Percentiles rank a stretch among this genome's conserved stretches.
These are phyloP conservation scores for Saccharomyces hybrid DNA, from an alignment of 1,139 yeast species.

Conservation along the genomic window DNA sequence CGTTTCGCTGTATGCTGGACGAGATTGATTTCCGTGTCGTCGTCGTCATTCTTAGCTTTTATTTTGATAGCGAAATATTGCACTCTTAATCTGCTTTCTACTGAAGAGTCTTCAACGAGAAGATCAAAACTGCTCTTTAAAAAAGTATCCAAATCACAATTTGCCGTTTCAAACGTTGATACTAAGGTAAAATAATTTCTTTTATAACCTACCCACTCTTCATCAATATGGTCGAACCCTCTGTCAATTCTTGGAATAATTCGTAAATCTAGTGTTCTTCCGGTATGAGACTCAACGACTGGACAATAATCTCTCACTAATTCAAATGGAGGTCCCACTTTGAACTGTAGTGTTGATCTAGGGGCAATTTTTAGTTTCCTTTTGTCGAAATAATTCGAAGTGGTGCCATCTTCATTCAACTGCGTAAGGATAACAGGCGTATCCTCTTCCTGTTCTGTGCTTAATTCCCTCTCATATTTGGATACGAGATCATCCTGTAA, in stretches of 20 bases:
- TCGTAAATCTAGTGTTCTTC: conserved; percentile 33
- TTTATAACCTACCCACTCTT: conserved; percentile 62
- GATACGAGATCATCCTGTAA: no score
- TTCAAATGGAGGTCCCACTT: conserved; percentile 55
- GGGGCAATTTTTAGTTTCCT: conserved; percentile 44
- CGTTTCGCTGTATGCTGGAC: conserved; percentile 66
- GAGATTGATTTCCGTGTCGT: conserved; percentile 41
- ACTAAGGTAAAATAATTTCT: conserved; percentile 60
- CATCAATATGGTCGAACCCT: conserved; percentile 50
- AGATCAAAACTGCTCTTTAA: no score
- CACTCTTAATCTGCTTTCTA: conserved; percentile 28
- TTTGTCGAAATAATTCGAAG: conserved; percentile 28
- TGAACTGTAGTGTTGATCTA: conserved; percentile 54
- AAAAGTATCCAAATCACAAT: conserved; percentile 25
- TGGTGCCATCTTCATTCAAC: conserved; percentile 27
- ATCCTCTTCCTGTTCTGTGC: background rate
- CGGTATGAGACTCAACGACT: conserved; percentile 29
- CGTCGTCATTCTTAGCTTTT: conserved; percentile 49
- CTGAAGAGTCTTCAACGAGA: no score
- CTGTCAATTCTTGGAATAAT: conserved; percentile 54
- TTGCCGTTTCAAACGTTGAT: conserved; percentile 27
- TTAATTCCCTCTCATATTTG: background rate
- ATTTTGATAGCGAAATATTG: conserved; percentile 52
- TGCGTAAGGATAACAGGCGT: conserved; percentile 17
- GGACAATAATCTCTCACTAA: conserved; percentile 31